phyloP scores from a whole-genome alignment of 2,329 filamentous ascomycete species.

The Phialophora verrucosa region DNA sequence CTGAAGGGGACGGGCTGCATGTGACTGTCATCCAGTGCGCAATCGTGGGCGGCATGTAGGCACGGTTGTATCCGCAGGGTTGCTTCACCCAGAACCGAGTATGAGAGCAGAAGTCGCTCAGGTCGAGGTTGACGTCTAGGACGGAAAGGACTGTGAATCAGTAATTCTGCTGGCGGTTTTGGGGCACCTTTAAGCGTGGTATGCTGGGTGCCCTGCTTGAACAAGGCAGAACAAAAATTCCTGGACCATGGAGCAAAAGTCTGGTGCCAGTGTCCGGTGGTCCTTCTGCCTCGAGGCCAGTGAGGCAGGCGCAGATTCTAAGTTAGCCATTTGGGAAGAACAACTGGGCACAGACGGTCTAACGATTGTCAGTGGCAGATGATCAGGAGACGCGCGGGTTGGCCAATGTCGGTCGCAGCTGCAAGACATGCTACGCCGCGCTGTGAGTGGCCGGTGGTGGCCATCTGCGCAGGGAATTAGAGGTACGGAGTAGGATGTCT shows the following conservation, averaged over 20 bases:
- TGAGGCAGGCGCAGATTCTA: constrained; percentile 29
- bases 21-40: constrained; percentile 33
- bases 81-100: constrained; percentile 18
- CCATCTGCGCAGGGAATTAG: constrained; percentile 27
- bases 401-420: constrained; percentile 35
- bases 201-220: constrained; percentile 26
- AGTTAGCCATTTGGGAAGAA: constrained; percentile 32
- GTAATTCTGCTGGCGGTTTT: constrained; percentile 12
- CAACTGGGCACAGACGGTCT: constrained; percentile 32
- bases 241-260: constrained; percentile 18
- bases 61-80: constrained; percentile 16
- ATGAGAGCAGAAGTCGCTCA: background rate
- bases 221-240: constrained; percentile 32
- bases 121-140: constrained; percentile 9
- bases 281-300: constrained; percentile 26
- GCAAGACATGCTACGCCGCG: constrained; percentile 37
- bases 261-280: constrained; percentile 20
- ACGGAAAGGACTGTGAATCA: constrained; percentile 26
- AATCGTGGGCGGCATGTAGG: constrained; percentile 29
- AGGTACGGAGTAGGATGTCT: constrained; percentile 19
- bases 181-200: constrained; percentile 23
- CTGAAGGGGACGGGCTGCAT: constrained; percentile 30
- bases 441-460: constrained; percentile 35
- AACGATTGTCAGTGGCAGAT: constrained; percentile 31
- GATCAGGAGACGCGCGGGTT: constrained; percentile 37